Evolutionary conservation across 305 asterid species (phyloP).

Genomic region (Solanum hybrid): DNA sequence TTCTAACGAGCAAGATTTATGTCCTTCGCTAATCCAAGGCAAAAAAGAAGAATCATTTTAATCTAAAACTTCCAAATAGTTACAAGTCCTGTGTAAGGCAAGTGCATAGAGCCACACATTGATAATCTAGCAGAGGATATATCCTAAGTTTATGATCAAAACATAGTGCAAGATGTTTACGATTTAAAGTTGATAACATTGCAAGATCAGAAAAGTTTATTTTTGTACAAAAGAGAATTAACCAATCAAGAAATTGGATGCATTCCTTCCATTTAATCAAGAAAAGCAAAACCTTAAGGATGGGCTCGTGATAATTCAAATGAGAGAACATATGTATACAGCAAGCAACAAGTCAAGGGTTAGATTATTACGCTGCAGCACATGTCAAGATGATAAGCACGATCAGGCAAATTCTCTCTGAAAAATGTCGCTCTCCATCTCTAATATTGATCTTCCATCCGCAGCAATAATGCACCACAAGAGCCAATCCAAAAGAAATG

Average conservation of each 20-base stretch:
- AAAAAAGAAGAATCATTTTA: neutral
- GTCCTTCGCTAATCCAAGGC: neutral
- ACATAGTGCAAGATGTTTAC: neutral
- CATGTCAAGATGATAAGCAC: constrained; percentile 71
- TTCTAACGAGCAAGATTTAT: neutral
- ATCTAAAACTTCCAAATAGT: neutral
- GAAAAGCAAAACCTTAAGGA: neutral
- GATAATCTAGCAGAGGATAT: neutral
- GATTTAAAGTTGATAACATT: neutral
- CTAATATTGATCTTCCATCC: constrained; percentile 69
- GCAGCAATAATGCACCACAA: constrained; percentile 49
- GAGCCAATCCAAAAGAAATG: constrained; percentile 65
- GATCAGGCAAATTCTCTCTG: constrained; percentile 52
- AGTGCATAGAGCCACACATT: neutral
- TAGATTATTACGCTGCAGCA: constrained; percentile 65
- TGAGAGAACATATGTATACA: neutral
- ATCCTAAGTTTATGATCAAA: neutral
- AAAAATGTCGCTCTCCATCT: constrained; percentile 36
- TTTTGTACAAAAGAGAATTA: neutral
- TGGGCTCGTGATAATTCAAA: neutral
- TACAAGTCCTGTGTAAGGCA: neutral
- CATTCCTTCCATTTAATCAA: neutral
- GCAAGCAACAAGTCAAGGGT: neutral
- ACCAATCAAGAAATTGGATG: neutral
- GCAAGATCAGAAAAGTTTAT: neutral